phyloP scores from a whole-genome alignment of 345 rosid species.

The Pugionium cornutum region DNA sequence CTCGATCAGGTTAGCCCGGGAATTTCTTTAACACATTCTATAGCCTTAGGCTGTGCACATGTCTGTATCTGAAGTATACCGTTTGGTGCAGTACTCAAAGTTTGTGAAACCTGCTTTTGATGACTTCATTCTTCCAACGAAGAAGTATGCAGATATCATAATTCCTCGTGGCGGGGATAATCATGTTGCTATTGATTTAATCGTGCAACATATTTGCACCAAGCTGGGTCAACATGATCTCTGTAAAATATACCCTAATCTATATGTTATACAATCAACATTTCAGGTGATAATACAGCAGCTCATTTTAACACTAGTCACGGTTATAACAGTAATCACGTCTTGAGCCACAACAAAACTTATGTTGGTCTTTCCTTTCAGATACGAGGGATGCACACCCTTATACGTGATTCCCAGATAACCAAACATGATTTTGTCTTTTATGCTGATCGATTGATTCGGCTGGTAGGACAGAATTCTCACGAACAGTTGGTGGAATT shows the following conservation, averaged over 20 bases:
- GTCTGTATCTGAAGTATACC: background rate
- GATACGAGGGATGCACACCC: constrained; percentile 98
- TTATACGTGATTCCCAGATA: constrained; percentile 84
- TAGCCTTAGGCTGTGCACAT: background rate
- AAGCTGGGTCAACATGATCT: constrained; percentile 96
- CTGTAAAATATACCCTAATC: constrained; percentile 91
- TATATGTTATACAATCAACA: constrained; percentile 85
- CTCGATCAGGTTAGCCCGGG: constrained; percentile 73
- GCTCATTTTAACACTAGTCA: background rate
- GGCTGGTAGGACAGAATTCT: constrained; percentile 58
- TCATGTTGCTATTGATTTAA: constrained; percentile 90
- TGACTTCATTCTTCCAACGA: constrained; percentile 96
- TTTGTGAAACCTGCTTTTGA: constrained; percentile 97
- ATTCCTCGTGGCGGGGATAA: constrained; percentile 98
- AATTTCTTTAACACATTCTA: background rate
- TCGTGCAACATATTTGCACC: constrained; percentile 89
- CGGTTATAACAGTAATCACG: background rate
- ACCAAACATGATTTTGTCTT: constrained; percentile 91
- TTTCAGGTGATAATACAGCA: constrained; percentile 62
- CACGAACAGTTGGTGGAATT: background rate
- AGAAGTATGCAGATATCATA: constrained; percentile 88
- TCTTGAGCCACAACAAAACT: constrained; percentile 2
- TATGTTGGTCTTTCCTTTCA: constrained; percentile 39
- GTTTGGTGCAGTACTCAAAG: constrained; percentile 78
- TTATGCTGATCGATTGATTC: constrained; percentile 87